Evolutionary conservation across 108 stramenopile species (phyloP).

Genomic region (Cyclotella distinguenda): DNA sequence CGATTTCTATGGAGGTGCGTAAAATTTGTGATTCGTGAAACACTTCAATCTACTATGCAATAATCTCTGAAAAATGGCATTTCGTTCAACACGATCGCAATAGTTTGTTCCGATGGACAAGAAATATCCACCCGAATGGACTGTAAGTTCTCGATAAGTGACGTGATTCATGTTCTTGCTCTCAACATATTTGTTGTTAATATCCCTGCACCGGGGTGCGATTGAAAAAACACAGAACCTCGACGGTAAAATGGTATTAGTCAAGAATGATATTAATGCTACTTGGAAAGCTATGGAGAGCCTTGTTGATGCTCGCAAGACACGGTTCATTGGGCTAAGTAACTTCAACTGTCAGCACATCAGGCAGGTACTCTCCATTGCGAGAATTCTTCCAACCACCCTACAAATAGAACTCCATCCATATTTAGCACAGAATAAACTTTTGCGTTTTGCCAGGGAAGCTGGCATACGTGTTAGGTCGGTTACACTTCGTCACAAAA

Average conservation of each 20-base stretch:
- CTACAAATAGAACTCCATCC: conserved; percentile 93
- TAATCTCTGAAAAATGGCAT: neutral
- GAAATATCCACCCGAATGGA: conserved; percentile 95
- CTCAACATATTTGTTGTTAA: neutral
- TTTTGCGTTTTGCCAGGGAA: conserved; percentile 80
- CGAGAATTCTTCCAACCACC: conserved; percentile 75
- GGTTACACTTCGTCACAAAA: too few relatives aligned
- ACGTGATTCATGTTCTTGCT: neutral
- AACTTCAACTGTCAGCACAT: conserved; percentile 86
- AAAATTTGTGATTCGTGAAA: neutral
- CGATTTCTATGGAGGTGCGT: conserved; percentile 87
- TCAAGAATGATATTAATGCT: conserved; percentile 63
- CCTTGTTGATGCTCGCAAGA: conserved; percentile 40
- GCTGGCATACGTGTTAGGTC: conserved; percentile 69
- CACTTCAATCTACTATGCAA: neutral
- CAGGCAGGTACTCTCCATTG: conserved; percentile 71
- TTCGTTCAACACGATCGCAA: neutral
- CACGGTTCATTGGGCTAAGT: conserved; percentile 78
- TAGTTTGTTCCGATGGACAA: conserved; percentile 78
- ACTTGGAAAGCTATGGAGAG: conserved; percentile 93
- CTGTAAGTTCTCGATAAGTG: conserved; percentile 6
- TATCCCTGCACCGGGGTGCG: neutral
- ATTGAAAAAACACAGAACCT: conserved; percentile 43
- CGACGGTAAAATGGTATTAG: conserved; percentile 81
- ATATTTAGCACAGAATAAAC: conserved; percentile 75